Percentiles rank a stretch among this genome's conserved stretches.
Conservation (phyloP, 768 basidiomycete species). For the Suillus hirtellus region DNA sequence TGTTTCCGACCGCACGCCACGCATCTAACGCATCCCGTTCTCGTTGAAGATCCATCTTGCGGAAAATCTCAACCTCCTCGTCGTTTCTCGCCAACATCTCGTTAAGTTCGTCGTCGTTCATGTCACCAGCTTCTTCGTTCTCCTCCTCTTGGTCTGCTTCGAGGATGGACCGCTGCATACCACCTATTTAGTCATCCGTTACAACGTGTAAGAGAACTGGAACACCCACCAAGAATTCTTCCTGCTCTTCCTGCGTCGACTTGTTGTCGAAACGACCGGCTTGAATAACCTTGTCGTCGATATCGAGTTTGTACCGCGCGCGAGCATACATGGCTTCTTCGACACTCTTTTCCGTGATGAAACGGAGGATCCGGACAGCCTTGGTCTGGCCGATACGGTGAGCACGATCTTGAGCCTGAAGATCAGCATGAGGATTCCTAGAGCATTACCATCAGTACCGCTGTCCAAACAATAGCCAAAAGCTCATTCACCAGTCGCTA, state of each 20-base stretch:
- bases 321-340: conserved; percentile 98
- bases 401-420: conserved; percentile 98
- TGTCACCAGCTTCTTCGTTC: conserved; percentile 86
- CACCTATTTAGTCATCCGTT: conserved; percentile 14
- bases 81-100: conserved; percentile 87
- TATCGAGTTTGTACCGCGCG: conserved; percentile 94
- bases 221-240: conserved; percentile 82
- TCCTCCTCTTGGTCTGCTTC: conserved; percentile 90
- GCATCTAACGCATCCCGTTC: conserved; percentile 60
- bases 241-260: conserved; percentile 96
- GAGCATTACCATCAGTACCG: conserved; percentile 7
- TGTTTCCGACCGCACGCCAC: conserved; percentile 75
- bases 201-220: conserved; percentile 5
- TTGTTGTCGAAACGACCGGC: conserved; percentile 99
- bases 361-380: conserved; percentile 92
- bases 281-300: conserved; percentile 99
- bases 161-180: conserved; percentile 76
- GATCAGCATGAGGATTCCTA: conserved; percentile 98
- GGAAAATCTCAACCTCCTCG: conserved; percentile 73
- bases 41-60: conserved; percentile 79
- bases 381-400: conserved; percentile 99
- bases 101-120: conserved; percentile 95
- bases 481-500: conserved; percentile 58
- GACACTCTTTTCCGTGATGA: conserved; percentile 97
- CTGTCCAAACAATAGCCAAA: background rate